Conservation (phyloP, 495 filamentous ascomycete species). For the Oidiodendron maius region DNA sequence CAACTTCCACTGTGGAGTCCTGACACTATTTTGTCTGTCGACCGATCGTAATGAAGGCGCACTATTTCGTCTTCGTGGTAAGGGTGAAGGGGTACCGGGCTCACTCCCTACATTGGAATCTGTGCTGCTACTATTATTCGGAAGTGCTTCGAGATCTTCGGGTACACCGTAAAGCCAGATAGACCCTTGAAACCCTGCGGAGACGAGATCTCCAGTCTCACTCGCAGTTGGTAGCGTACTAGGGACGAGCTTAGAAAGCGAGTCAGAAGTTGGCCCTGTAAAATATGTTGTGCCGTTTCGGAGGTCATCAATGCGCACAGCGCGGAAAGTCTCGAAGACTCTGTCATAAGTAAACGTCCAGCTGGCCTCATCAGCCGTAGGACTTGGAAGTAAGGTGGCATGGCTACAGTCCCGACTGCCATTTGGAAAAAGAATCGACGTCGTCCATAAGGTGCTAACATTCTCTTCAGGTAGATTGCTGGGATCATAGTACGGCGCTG, state of each 20-base stretch:
- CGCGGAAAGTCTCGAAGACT: constrained; percentile 69
- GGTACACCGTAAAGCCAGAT: constrained; percentile 81
- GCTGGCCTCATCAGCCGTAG: constrained; percentile 62
- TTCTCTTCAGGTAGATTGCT: constrained; percentile 54
- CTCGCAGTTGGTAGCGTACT: constrained; percentile 64
- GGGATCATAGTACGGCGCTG: constrained; percentile 71
- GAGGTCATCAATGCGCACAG: constrained; percentile 66
- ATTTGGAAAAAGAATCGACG: constrained; percentile 81
- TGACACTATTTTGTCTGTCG: constrained; percentile 10
- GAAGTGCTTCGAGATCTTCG: constrained; percentile 56
- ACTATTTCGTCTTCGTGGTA: constrained; percentile 20
- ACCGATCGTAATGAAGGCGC: constrained; percentile 16
- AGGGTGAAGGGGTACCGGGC: constrained; percentile 25
- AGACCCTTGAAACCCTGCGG: constrained; percentile 66
- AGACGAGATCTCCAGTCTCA: constrained; percentile 64
- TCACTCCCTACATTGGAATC: constrained; percentile 21
- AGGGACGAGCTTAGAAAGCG: constrained; percentile 47
- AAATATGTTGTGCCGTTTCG: constrained; percentile 78
- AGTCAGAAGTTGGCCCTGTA: constrained; percentile 56
- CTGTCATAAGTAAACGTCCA: constrained; percentile 80
- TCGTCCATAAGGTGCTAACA: constrained; percentile 79
- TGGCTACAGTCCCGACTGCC: constrained; percentile 69
- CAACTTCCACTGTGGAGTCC: constrained; percentile 64
- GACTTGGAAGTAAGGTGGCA: constrained; percentile 64
- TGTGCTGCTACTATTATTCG: constrained; percentile 10